phyloP scores from a whole-genome alignment of 768 basidiomycete species.

The Tulasnella sp. region DNA sequence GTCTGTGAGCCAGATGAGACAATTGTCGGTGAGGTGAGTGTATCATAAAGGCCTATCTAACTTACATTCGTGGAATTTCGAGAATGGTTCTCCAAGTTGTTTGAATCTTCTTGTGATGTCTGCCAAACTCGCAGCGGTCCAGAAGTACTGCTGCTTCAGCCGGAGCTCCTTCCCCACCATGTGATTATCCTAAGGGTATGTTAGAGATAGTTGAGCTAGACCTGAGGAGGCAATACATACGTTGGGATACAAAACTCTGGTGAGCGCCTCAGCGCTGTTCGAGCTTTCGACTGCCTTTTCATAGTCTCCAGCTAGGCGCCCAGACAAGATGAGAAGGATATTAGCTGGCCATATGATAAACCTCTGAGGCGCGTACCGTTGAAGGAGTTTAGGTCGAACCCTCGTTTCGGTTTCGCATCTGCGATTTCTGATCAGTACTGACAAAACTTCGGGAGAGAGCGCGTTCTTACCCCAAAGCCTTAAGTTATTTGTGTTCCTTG shows the following conservation, averaged over 20 bases:
- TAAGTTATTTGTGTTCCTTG: constrained; percentile 87
- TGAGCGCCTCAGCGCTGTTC: constrained; percentile 91
- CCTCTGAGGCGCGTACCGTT: constrained; percentile 60
- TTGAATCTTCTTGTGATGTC: constrained; percentile 95
- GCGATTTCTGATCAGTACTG: neutral
- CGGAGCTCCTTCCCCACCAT: constrained; percentile 73
- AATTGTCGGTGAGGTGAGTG: neutral
- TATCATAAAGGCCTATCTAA: constrained; percentile 23
- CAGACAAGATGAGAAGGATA: constrained; percentile 13
- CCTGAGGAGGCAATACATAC: constrained; percentile 47
- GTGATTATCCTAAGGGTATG: constrained; percentile 15
- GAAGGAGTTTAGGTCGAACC: constrained; percentile 93
- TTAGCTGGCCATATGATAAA: neutral
- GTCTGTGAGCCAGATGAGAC: constrained; percentile 48
- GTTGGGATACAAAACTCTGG: constrained; percentile 94
- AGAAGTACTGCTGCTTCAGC: constrained; percentile 72
- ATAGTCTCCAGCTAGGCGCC: constrained; percentile 79
- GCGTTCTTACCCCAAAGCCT: constrained; percentile 66
- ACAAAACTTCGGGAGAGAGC: neutral
- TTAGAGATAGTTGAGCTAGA: constrained; percentile 22
- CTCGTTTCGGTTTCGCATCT: constrained; percentile 71
- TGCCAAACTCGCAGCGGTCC: constrained; percentile 84
- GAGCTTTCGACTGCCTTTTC: constrained; percentile 85
- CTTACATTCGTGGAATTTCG: constrained; percentile 81
- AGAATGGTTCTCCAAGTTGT: constrained; percentile 79